Base-by-base conservation (phyloP, 257 asterid species). In the Nicotiana noctiflora region DNA sequence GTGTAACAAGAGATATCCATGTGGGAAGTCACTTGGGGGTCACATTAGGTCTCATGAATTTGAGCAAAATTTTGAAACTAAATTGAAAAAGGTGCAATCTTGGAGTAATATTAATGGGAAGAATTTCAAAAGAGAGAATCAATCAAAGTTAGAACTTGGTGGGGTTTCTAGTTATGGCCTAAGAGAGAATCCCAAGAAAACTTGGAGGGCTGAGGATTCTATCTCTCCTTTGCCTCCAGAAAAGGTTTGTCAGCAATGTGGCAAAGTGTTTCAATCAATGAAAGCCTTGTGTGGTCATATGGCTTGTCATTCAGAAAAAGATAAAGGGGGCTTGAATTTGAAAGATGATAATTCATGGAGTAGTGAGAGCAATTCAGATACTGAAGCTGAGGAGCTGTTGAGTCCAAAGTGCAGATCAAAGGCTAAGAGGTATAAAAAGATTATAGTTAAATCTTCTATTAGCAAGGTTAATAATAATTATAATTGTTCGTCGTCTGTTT, bases 201-300 rank as follows among this genome's bases (percentile, higher is more conserved):
- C 99, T 7, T 90, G 94, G 97, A 90, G 98, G 29, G 95, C 92
- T 27, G 93, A 77, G 10, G 93, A 86, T 86, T 79, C 90, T 0
- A 87, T 81, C 46, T 77, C 77, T 27, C 92, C 94, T 32, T 46
- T 63, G 5, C 52, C 88, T 27, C 87, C 81, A 78, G 97, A 90
- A 63, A 90, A 72, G 62, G 76, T 92, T 19, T 95, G 99, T 86
- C 93, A 92, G 83, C 97, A 91, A 91, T 95, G 99, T 84, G 99
- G 99, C 19, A 95, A 95, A 85, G 96, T 90, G 68, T 95, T 95
- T 89, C 97, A 90, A 57, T 93, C 99, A 0, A 18, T 89, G 88
- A 95, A 95, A 76, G 99, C 99, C 15, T 82, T 95, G 85, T 95
- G 98, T 83, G 98, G 99, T 2, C 99, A 95, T 82, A 95, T 95